phyloP scores from a whole-genome alignment of 768 basidiomycete genomes.

The Podaxis mareebaensis region DNA sequence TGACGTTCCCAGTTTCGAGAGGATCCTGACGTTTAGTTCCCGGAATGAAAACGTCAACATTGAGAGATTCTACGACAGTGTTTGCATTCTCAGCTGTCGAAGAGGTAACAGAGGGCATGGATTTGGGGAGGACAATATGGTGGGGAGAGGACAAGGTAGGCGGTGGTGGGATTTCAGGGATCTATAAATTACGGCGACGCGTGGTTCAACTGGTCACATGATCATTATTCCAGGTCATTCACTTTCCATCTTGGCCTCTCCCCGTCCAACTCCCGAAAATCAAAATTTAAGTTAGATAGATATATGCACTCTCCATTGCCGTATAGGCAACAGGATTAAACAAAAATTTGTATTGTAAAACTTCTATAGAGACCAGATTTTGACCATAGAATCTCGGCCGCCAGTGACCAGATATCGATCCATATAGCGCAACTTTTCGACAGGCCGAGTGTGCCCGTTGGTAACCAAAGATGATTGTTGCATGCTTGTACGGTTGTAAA shows the following conservation, averaged over 20 bases:
- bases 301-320: neutral
- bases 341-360: neutral
- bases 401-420: constrained; percentile 93
- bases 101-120: neutral
- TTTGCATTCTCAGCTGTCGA: neutral
- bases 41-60: neutral
- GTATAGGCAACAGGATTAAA: neutral
- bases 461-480: constrained; percentile 82
- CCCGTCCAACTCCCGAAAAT: neutral
- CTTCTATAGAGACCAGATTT: constrained; percentile 87
- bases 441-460: constrained; percentile 93
- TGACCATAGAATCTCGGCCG: constrained; percentile 81
- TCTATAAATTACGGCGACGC: constrained; percentile 13
- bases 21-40: neutral
- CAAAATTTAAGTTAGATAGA: neutral
- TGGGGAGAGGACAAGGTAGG: neutral
- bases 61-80: neutral
- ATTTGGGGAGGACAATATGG: neutral
- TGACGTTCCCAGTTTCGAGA: neutral
- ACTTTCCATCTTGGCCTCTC: neutral
- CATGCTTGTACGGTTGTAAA: constrained; percentile 93
- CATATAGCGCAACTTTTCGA: constrained; percentile 90
- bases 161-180: neutral
- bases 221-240: neutral
- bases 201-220: constrained; percentile 17